phyloP scores from a whole-genome alignment of 2,329 filamentous ascomycete species.

The Ceratocystiopsis minuta region DNA sequence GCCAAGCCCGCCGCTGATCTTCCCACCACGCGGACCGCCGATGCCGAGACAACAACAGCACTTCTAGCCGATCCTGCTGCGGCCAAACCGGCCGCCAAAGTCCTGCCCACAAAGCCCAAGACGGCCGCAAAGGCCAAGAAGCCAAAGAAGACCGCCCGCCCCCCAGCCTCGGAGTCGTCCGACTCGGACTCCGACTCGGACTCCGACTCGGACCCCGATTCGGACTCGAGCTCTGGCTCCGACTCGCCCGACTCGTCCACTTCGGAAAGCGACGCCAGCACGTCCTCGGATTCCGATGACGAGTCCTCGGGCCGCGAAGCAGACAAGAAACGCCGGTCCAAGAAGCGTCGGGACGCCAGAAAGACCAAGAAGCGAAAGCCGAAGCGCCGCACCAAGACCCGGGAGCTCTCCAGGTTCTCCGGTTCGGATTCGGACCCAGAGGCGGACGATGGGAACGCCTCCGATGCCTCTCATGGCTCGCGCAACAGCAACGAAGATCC shows the following conservation, averaged over 20 bases:
- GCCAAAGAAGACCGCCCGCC: constrained; percentile 11
- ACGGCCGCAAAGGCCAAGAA: constrained; percentile 8
- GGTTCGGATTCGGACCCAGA: constrained; percentile 4
- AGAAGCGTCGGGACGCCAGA: constrained; percentile 15
- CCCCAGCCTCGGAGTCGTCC: constrained; percentile 6
- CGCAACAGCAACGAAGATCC: not conserved
- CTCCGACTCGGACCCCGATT: not conserved
- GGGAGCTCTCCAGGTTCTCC: constrained; percentile 2
- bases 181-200: constrained; percentile 1
- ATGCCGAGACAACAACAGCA: constrained; percentile 8
- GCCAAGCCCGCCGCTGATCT: constrained; percentile 10
- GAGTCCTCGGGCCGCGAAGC: constrained; percentile 11
- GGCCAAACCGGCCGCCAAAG: not conserved
- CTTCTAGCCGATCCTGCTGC: constrained; percentile 6
- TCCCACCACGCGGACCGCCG: constrained; percentile 8
- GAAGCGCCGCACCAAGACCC: constrained; percentile 12
- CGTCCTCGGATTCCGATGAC: constrained; percentile 4
- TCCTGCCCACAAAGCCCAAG: not conserved
- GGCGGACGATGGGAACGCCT: not conserved
- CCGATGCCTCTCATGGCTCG: constrained; percentile 6
- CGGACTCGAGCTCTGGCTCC: constrained; percentile 2
- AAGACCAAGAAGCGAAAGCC: constrained; percentile 15
- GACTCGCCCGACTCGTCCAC: too few species aligned
- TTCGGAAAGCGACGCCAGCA: too few species aligned
- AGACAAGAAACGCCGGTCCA: constrained; percentile 13